phyloP scores from a whole-genome alignment of 495 filamentous ascomycete species.

The Trichocladium antarcticum region DNA sequence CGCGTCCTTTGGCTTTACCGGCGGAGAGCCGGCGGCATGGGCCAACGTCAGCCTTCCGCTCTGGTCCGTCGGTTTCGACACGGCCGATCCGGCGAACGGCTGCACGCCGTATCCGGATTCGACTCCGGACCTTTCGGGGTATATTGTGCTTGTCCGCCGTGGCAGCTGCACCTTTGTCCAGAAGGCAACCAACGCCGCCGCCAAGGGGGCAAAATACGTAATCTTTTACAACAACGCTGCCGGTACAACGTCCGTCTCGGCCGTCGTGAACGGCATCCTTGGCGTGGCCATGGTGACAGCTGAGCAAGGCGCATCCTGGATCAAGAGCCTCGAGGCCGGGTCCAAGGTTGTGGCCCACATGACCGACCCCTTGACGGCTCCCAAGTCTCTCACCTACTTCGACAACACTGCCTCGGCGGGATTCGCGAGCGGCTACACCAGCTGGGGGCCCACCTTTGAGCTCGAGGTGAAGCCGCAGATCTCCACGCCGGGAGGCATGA shows the following conservation, averaged over 20 bases:
- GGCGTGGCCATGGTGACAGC: constrained; percentile 38
- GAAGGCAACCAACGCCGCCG: constrained; percentile 41
- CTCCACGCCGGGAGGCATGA: constrained; percentile 43
- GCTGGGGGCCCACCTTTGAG: constrained; percentile 48
- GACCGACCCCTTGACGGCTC: constrained; percentile 31
- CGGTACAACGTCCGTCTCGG: constrained; percentile 25
- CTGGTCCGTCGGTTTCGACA: constrained; percentile 41
- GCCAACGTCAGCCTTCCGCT: constrained; percentile 35
- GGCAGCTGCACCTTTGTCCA: constrained; percentile 41
- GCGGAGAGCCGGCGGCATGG: constrained; percentile 31
- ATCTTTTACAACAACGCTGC: constrained; percentile 42
- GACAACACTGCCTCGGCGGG: constrained; percentile 34
- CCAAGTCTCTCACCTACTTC: constrained; percentile 25
- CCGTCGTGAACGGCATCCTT: constrained; percentile 19
- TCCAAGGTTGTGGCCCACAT: constrained; percentile 34
- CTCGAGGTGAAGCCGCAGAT: constrained; percentile 45
- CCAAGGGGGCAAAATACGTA: constrained; percentile 45
- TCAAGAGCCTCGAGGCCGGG: constrained; percentile 28
- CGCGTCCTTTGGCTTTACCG: constrained; percentile 29
- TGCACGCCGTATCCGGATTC: constrained; percentile 35
- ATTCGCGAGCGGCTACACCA: constrained; percentile 40
- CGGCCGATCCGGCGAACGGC: constrained; percentile 34
- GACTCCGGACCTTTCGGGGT: constrained; percentile 40
- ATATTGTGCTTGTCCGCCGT: constrained; percentile 45
- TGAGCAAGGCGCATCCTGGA: constrained; percentile 36